Evolutionary conservation across 768 basidiomycete species (phyloP).

Genomic region (Candolleomyces aberdarensis): DNA sequence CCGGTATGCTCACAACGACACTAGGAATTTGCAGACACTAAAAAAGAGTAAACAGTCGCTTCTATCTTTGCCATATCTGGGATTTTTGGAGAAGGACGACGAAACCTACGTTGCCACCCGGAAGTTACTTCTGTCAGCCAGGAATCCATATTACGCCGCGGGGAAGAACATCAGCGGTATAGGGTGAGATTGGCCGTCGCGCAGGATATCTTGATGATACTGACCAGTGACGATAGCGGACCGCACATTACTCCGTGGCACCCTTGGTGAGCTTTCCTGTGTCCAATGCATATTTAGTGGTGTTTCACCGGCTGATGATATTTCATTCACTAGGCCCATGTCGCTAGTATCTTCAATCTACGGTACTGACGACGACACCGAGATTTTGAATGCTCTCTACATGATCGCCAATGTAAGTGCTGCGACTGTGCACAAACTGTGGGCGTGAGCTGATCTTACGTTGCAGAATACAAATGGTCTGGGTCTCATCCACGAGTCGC

Average conservation of each 20-base stretch:
- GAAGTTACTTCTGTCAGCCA: slow-evolving; percentile 53
- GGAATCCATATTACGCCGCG: slow-evolving; percentile 68
- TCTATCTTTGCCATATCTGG: slow-evolving; percentile 76
- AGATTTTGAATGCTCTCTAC: slow-evolving; percentile 62
- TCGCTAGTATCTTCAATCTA: slow-evolving; percentile 73
- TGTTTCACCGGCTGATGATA: background rate
- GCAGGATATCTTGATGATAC: background rate
- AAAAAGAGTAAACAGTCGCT: slow-evolving; percentile 48
- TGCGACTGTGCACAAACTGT: background rate
- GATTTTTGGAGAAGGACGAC: slow-evolving; percentile 62
- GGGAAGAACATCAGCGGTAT: slow-evolving; percentile 65
- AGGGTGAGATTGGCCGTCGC: slow-evolving; percentile 39
- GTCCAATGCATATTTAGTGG: background rate
- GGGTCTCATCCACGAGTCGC: slow-evolving; percentile 77
- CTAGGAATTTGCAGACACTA: background rate
- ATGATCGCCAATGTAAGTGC: slow-evolving; percentile 62
- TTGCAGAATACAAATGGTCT: slow-evolving; percentile 66
- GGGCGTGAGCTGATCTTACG: background rate
- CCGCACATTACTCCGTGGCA: slow-evolving; percentile 72
- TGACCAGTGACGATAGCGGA: slow-evolving; percentile 41
- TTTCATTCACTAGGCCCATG: slow-evolving; percentile 58
- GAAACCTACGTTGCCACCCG: slow-evolving; percentile 64
- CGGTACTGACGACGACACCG: slow-evolving; percentile 68
- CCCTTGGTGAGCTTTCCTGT: slow-evolving; percentile 48
- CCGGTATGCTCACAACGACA: slow-evolving; percentile 45